Conservation (phyloP, 2,329 filamentous ascomycete species). For the Paecilomyces formosus region DNA sequence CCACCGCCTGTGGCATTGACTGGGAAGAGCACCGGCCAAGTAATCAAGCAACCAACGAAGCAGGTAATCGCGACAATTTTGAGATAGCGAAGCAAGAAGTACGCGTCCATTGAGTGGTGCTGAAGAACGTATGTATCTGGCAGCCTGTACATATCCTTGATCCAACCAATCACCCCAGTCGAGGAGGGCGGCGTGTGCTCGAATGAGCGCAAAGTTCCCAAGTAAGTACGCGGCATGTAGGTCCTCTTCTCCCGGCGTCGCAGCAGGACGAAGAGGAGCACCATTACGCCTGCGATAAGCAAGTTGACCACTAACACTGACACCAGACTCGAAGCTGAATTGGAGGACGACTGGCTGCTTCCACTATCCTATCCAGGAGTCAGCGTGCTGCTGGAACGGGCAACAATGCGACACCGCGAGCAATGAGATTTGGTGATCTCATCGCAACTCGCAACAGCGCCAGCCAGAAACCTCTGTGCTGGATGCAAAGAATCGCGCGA, state of each 20-base stretch:
- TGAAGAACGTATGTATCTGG: constrained; percentile 75
- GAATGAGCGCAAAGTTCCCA: constrained; percentile 44
- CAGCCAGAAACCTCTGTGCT: neutral
- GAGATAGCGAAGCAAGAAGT: constrained; percentile 82
- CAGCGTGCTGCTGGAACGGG: neutral
- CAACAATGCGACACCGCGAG: neutral
- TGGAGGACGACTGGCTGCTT: constrained; percentile 13
- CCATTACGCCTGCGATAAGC: constrained; percentile 37
- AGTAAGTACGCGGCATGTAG: constrained; percentile 50
- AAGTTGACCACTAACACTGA: constrained; percentile 43
- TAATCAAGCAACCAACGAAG: constrained; percentile 74
- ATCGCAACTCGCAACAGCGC: neutral
- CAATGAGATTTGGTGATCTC: neutral
- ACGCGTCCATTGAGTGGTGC: constrained; percentile 87
- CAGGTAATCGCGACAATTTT: constrained; percentile 71
- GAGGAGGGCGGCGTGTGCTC: constrained; percentile 55
- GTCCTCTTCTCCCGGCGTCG: constrained; percentile 42
- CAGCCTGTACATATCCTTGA: constrained; percentile 57
- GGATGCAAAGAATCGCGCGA: neutral
- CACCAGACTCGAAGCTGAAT: constrained; percentile 40
- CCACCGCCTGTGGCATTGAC: constrained; percentile 77
- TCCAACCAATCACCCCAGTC: constrained; percentile 59
- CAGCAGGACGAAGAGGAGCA: constrained; percentile 44
- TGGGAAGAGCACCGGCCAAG: constrained; percentile 83
- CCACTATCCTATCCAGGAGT: neutral